Evolutionary conservation across 768 basidiomycete genomes (phyloP), one percentile per base, ranked within the genome.

Genomic region (Jaapia argillacea): DNA sequence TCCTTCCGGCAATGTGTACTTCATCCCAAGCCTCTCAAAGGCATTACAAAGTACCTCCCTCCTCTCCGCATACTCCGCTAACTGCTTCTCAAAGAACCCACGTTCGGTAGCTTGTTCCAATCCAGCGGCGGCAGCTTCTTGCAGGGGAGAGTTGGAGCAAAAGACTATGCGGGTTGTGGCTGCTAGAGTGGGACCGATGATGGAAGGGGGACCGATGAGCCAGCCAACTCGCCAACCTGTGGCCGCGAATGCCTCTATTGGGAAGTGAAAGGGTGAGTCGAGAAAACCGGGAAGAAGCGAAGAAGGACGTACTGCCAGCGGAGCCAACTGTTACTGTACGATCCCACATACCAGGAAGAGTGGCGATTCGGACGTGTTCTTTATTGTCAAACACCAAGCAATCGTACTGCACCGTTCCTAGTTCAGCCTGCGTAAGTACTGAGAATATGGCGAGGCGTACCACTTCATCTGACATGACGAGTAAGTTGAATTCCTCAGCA

Each of bases 201-300:
- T 84, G 31, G 75, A 80, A 23, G 73, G 55, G 5, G 92, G 90
- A 14, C 83, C 96, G 53, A 98, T 83, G 5, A 94, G 75, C 93
- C 93, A 98, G 49, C 96, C 94, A 39, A 98, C 77, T 45, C 94
- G 83, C 93, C 92, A 98, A 21, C 96, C 94, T 2, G 94, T 99
- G 4, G 90, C 89, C 12, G 92, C 87, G 62, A 99, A 99, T 4
- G 90, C 80, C 70, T 97, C 91, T 93, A 62, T 49, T n/a, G n/a
- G n/a, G n/a, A n/a, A n/a, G n/a, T n/a, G n/a, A n/a, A n/a, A 2
- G 14, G 6, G 39, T 20, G 23, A 49, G 33, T 45, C 41, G 18
- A 27, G 35, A 38, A 21, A 42, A 33, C 23, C 26, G n/a, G 21
- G 2, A 24, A 36, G 31, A 21, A 28, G 24, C 26, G 25, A 18